Percentiles rank a stretch among this genome's conserved stretches.
Evolutionary conservation across 2,329 filamentous ascomycete genomes (phyloP).

Genomic region (Pestalotiopsis sp.): DNA sequence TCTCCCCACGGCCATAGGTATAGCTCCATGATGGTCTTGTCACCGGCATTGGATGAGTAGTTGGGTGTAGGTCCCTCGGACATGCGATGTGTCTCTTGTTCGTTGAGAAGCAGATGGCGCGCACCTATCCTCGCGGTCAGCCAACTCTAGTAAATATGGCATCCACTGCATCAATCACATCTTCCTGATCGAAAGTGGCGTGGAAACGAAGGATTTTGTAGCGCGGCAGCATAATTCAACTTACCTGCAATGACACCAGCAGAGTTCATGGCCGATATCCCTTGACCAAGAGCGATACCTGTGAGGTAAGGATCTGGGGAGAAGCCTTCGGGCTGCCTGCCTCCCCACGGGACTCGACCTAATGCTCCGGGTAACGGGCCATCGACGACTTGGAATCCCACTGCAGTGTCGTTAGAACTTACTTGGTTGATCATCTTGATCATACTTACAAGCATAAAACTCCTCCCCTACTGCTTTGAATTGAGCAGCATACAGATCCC

Average conservation of each 20-base stretch:
- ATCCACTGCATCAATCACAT: too few relatives aligned
- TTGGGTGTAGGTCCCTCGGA: background rate
- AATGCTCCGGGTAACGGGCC: conserved; percentile 16
- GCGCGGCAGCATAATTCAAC: too few relatives aligned
- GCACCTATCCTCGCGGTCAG: background rate
- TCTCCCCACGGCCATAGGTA: conserved; percentile 28
- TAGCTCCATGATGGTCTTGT: conserved; percentile 27
- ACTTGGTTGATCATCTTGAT: rapidly evolving
- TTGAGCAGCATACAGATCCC: conserved; percentile 17
- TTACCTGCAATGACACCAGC: conserved; percentile 11
- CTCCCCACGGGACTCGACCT: conserved; percentile 4
- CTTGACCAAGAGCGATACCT: background rate
- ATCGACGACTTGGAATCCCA: conserved; percentile 18
- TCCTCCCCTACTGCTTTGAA: conserved; percentile 21
- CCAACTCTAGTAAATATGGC: too few relatives aligned
- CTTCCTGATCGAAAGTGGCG: too few relatives aligned
- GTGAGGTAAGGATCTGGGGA: conserved; percentile 8
- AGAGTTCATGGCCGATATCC: background rate
- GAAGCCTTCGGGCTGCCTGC: background rate
- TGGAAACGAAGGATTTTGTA: too few relatives aligned
- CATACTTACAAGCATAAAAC: conserved; percentile 14
- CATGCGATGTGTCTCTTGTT: conserved; percentile 19
- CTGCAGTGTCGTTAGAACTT: background rate
- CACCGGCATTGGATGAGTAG: conserved; percentile 20
- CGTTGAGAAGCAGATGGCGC: conserved; percentile 16